phyloP scores from a whole-genome alignment of 257 asterid species.

The Plectranthus barbatus region DNA sequence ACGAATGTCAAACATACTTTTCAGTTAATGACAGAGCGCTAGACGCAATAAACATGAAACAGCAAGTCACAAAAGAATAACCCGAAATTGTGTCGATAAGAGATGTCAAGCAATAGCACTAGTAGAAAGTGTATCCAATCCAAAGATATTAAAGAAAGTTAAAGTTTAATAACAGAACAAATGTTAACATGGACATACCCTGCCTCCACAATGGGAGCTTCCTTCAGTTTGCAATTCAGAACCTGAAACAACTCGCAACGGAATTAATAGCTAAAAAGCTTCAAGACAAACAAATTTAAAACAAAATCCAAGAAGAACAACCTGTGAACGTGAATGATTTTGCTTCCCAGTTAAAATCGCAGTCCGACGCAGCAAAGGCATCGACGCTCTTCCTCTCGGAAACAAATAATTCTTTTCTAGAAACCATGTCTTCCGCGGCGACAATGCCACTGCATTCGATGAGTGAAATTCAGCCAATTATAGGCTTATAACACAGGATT shows the following conservation, averaged over 20 bases:
- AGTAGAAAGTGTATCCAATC: not conserved
- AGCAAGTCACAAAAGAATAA: not conserved
- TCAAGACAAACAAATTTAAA: not conserved
- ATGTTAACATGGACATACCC: conserved; percentile 23
- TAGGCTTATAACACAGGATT: conserved; percentile 1
- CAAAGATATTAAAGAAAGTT: not conserved
- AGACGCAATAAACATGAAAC: not conserved
- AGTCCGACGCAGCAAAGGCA: conserved; percentile 23
- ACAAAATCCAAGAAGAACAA: conserved; percentile 7
- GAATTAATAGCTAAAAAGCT: not conserved
- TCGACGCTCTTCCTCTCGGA: conserved; percentile 22
- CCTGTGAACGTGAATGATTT: conserved; percentile 40
- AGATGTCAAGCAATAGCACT: not conserved
- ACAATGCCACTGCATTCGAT: conserved; percentile 36
- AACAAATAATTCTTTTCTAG: conserved; percentile 17
- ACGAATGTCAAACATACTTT: not conserved
- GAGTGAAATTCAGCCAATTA: conserved; percentile 6
- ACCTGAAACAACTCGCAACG: conserved; percentile 23
- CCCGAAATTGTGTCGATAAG: not conserved
- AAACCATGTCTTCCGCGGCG: conserved; percentile 22
- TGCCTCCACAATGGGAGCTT: conserved; percentile 34
- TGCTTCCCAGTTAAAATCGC: conserved; percentile 21
- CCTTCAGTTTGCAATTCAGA: conserved; percentile 34
- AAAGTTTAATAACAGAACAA: not conserved
- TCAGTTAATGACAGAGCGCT: not conserved